Percentiles rank a stretch among this genome's conserved stretches.
Evolutionary conservation across 129 eudicot genomes (phyloP).

Genomic region (Glebionis coronaria): DNA sequence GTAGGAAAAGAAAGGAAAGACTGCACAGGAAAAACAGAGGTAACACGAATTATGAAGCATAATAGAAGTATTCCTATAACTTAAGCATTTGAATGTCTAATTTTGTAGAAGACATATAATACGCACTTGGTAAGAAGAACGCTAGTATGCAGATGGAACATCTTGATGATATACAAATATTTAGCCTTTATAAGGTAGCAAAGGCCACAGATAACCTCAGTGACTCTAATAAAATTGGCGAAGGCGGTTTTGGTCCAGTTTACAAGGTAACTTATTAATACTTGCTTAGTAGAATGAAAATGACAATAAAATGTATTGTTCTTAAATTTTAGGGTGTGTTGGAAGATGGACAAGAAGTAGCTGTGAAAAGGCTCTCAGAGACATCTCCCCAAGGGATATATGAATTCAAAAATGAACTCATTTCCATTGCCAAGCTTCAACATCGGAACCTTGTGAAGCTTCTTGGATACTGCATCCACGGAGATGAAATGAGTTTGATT

Average conservation of each 20-base stretch:
- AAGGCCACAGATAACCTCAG: slow-evolving; percentile 5
- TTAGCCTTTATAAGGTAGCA: not conserved
- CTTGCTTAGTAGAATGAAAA: too few relatives aligned
- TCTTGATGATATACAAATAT: not conserved
- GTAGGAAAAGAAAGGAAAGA: not conserved
- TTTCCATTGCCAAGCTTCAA: slow-evolving; percentile 22
- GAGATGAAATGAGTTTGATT: not conserved
- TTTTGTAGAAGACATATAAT: not conserved
- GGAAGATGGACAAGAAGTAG: slow-evolving; percentile 1
- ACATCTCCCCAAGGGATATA: not conserved
- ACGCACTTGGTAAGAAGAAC: not conserved
- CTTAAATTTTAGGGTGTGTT: not conserved
- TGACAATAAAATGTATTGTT: too few relatives aligned
- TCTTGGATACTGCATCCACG: not conserved
- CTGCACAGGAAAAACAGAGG: not conserved
- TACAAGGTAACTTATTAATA: not conserved
- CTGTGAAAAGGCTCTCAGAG: not conserved
- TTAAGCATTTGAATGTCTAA: too few relatives aligned
- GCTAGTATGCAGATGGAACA: not conserved
- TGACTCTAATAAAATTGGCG: not conserved
- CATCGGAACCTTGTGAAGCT: slow-evolving; percentile 30
- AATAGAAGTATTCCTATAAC: too few relatives aligned
- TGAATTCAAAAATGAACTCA: slow-evolving; percentile 18
- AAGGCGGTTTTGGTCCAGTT: slow-evolving; percentile 11
- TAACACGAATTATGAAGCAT: too few relatives aligned